Evolutionary conservation across 2,329 filamentous ascomycete species (phyloP).

Genomic region (Domatiomyces globalis): DNA sequence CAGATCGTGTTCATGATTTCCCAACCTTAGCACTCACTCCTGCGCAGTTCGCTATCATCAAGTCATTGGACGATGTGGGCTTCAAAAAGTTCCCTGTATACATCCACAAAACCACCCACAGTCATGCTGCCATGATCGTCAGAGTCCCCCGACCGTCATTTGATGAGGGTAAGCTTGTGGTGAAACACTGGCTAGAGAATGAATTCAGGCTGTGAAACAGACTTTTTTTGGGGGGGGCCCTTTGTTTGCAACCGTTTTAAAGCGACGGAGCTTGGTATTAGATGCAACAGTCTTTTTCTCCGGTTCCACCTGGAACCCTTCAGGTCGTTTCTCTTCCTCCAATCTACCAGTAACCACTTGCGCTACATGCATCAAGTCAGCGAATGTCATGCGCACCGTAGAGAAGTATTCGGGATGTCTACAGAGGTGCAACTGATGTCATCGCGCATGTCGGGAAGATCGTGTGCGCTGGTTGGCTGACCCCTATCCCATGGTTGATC

Average conservation of each 20-base stretch:
- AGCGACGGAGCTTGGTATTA: slow-evolving; percentile 1
- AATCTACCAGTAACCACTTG: not conserved
- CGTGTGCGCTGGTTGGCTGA: not conserved
- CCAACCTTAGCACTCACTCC: slow-evolving; percentile 65
- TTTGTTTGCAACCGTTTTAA: too few species aligned
- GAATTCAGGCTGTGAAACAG: slow-evolving; percentile 50
- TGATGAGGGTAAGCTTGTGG: slow-evolving; percentile 61
- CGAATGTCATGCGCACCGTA: too few species aligned
- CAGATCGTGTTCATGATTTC: slow-evolving; percentile 31
- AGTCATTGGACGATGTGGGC: slow-evolving; percentile 52
- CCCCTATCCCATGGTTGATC: not conserved
- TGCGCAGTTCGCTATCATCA: slow-evolving; percentile 74
- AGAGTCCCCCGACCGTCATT: slow-evolving; percentile 53
- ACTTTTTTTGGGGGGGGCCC: not conserved
- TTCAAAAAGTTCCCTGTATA: slow-evolving; percentile 44
- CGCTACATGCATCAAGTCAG: too few species aligned
- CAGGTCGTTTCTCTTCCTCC: not conserved
- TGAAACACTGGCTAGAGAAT: slow-evolving; percentile 65
- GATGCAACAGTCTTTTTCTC: not conserved
- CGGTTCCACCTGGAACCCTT: not conserved
- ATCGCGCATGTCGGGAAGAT: not conserved
- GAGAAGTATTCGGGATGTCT: too few species aligned
- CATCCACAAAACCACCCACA: slow-evolving; percentile 54
- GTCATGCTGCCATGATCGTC: slow-evolving; percentile 81
- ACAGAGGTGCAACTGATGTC: too few species aligned